Base-by-base conservation (phyloP, 2,329 filamentous ascomycete species). In the Reticulascus tulasneorum region DNA sequence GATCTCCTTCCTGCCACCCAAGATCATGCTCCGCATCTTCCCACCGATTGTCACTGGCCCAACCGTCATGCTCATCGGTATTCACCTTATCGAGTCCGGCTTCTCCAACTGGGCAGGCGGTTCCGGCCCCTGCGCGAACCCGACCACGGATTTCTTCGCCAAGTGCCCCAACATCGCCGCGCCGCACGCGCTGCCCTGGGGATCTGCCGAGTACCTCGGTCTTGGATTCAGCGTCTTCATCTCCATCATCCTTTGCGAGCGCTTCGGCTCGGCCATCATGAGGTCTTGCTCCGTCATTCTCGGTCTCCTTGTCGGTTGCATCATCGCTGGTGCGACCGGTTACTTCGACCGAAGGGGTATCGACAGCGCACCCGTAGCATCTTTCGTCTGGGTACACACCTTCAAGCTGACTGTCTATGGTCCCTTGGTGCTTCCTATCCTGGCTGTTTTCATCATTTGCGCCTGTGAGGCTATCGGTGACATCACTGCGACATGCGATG, bases 241-340 rank as follows among this genome's bases (percentile, higher is more conserved):
- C 28, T 84, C 82, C 19, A 91, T 93, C 53, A 82, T 93, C 42
- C 55, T 91, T 10, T 86, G 84, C 55, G 86, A 93, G 59, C 77
- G 85, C 9, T 89, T 90, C 49, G 87, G 87, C 2, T 75, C 84
- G 0, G 86, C 87, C 0, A 84, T 93, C 47, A 90, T 93, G 84
- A 90, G 90, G 55, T 86, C 80, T 3, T 84, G 79, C 7, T 80
- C 82, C 20, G 85, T 91, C 21, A 77, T 90, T 26, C 69, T 88
- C 37, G 86, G 86, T 11, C 69, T 90, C 6, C 71, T 88, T 0
- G 33, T 44, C 29, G 86, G 86, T 29, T 90, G 86, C 60, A 83
- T 89, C 50, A 84, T 93, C 42, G 85, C 84, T 9, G 86, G 73
- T 0, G 86, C 85, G 2, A 81, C 75, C 33, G 86, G 85, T 20